Conservation (phyloP, 2,329 filamentous ascomycete genomes). For the Saccharata proteae region DNA sequence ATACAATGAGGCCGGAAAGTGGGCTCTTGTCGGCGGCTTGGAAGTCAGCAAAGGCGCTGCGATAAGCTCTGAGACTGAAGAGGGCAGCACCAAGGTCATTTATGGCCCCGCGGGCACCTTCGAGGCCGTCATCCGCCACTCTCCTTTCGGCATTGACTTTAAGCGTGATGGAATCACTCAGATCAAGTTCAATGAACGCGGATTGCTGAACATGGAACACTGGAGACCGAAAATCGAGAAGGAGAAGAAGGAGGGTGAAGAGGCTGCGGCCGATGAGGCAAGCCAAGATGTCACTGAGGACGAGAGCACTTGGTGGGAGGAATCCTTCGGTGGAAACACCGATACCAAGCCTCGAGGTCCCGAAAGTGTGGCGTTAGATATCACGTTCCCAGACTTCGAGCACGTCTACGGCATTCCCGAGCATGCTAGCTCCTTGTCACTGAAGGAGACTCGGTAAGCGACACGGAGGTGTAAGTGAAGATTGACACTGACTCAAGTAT, state of each 20-base stretch:
- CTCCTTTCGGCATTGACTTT: slow-evolving; percentile 78
- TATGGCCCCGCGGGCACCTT: slow-evolving; percentile 69
- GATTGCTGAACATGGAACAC: slow-evolving; percentile 85
- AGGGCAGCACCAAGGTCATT: slow-evolving; percentile 54
- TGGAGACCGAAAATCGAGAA: slow-evolving; percentile 81
- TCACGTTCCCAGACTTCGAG: slow-evolving; percentile 81
- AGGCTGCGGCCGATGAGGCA: slow-evolving; percentile 30
- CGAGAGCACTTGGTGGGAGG: slow-evolving; percentile 96
- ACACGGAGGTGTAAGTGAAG: slow-evolving; percentile 1
- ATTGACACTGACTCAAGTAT: slow-evolving; percentile 3
- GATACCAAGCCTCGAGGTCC: slow-evolving; percentile 92
- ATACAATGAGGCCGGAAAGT: slow-evolving; percentile 83
- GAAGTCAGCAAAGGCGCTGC: slow-evolving; percentile 60
- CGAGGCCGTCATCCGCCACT: slow-evolving; percentile 71
- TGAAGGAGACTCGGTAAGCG: slow-evolving; percentile 67
- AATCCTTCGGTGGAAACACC: slow-evolving; percentile 88
- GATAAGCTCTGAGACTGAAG: slow-evolving; percentile 51
- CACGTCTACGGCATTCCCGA: slow-evolving; percentile 93
- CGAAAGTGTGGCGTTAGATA: slow-evolving; percentile 82
- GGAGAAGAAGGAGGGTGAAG: slow-evolving; percentile 40
- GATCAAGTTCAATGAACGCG: slow-evolving; percentile 80
- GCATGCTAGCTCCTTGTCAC: slow-evolving; percentile 74
- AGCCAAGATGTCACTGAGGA: slow-evolving; percentile 44
- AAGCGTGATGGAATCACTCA: slow-evolving; percentile 70
- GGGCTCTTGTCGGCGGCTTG: slow-evolving; percentile 74